Conservation (phyloP, 148 eudicot species). For the Spergularia bocconei region DNA sequence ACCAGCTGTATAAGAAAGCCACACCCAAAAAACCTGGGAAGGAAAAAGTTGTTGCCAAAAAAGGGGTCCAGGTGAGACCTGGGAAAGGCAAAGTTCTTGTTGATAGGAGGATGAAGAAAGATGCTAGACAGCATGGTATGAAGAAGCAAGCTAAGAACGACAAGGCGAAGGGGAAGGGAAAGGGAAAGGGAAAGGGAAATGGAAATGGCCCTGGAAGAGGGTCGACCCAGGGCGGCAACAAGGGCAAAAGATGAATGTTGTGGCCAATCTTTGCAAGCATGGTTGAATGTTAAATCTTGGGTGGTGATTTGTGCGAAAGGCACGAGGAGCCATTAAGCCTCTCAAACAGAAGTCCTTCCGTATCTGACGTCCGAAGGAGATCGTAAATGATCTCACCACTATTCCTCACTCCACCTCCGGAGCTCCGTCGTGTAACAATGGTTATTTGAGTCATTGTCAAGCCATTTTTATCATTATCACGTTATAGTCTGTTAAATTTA, state of each 20-base stretch:
- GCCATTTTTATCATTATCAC: too few species aligned
- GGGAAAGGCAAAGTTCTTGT: conserved; percentile 89
- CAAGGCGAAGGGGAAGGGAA: conserved; percentile 42
- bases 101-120: conserved; percentile 84
- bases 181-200: conserved; percentile 32
- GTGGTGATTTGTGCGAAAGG: too few species aligned
- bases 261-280: not conserved
- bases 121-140: conserved; percentile 51
- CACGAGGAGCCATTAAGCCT: too few species aligned
- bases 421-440: too few species aligned
- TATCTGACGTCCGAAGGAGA: too few species aligned
- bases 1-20: conserved; percentile 74
- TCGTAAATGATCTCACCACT: too few species aligned
- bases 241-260: conserved; percentile 14
- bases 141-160: conserved; percentile 40
- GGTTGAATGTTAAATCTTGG: too few species aligned
- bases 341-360: too few species aligned
- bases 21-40: conserved; percentile 61
- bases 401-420: too few species aligned
- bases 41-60: conserved; percentile 88
- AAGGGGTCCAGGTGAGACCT: conserved; percentile 76
- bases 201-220: conserved; percentile 20
- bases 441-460: too few species aligned
- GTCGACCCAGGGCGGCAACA: conserved; percentile 2
- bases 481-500: too few species aligned